Evolutionary conservation across 1,139 yeast genomes (phyloP), one percentile per base, ranked within the genome.

Genomic region (Arxiozyma telluris): DNA sequence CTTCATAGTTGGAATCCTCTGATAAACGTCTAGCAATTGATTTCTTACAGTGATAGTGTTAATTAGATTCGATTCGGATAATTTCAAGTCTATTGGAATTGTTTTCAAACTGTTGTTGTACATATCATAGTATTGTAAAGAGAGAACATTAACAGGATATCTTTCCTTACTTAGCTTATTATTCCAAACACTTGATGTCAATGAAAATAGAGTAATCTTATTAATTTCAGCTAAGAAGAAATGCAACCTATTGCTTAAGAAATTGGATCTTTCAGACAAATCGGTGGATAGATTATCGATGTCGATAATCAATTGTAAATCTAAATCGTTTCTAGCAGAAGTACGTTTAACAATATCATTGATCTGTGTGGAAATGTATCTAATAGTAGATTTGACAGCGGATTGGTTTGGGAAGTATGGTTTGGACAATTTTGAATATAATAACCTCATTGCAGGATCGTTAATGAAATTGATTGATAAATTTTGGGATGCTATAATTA

Each of bases 401-500:
- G 44, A 12, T 25, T 30, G 41, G 25, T 53, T 50, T 22, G 57
- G 56, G 11, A 42, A 23, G 38, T 43, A 53, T 3, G 50, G 30
- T 12, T 45, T 27, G 34, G 58, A 53, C n/a, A 53, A 12, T 39
- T 51, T 54, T 27, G 53, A 46, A 25, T 54, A 47, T 42, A 59
- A 44, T 18, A 58, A 8, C n/a, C 43, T 42, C 22, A 59, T 52
- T 12, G 59, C 51, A 17, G 56, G 44, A 50, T 59, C 55, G 3
- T 50, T 45, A 9, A 52, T 46, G 44, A 59, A 58, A 11, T 52
- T 44, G 20, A 57, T 44, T 23, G 60, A 55, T 46, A 59, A 51
- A 47, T 59, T 59, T 50, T 59, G 59, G 9, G 61, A 57, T 3
- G 61, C 61, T 12, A 59, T 51, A 15, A 59, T 54, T 1, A 59